Evolutionary conservation across 768 basidiomycete species (phyloP).

Genomic region (Serendipita indica): DNA sequence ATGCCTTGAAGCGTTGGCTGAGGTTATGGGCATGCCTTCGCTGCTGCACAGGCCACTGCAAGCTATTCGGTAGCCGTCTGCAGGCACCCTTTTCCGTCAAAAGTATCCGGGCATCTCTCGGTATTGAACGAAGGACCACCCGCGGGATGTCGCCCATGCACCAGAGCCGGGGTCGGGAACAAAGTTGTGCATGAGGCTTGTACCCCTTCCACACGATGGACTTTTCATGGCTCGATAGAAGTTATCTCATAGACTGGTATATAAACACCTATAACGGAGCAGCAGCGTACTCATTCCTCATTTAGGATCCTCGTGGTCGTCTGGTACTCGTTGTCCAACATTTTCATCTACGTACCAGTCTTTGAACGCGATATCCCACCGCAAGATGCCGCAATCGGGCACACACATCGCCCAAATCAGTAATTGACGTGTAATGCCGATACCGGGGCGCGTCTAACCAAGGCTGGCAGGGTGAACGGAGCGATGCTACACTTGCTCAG

Average conservation of each 20-base stretch:
- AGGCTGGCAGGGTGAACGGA: slow-evolving; percentile 31
- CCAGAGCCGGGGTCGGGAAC: neutral
- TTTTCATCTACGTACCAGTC: slow-evolving; percentile 26
- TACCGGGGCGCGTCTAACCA: neutral
- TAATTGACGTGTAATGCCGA: slow-evolving; percentile 21
- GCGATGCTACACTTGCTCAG: slow-evolving; percentile 33
- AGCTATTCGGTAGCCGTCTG: neutral
- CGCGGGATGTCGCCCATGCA: neutral
- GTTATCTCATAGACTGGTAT: slow-evolving; percentile 44
- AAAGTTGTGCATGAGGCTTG: neutral
- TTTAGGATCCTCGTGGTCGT: neutral
- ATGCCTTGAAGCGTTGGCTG: neutral
- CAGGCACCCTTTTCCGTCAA: neutral
- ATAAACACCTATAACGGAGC: neutral
- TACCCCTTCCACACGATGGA: slow-evolving; percentile 2
- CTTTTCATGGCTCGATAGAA: slow-evolving; percentile 22
- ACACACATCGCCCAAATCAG: slow-evolving; percentile 38
- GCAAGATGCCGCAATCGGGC: slow-evolving; percentile 39
- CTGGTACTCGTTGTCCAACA: slow-evolving; percentile 23
- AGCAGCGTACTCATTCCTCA: neutral
- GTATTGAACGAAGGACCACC: neutral
- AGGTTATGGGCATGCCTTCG: neutral
- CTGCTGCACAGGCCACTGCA: no score
- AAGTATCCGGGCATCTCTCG: neutral
- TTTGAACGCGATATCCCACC: slow-evolving; percentile 36